Percentiles rank a stretch among this genome's conserved stretches.
Conservation (phyloP, 75 land plant genomes). For the Selaginella moellendorffii region DNA sequence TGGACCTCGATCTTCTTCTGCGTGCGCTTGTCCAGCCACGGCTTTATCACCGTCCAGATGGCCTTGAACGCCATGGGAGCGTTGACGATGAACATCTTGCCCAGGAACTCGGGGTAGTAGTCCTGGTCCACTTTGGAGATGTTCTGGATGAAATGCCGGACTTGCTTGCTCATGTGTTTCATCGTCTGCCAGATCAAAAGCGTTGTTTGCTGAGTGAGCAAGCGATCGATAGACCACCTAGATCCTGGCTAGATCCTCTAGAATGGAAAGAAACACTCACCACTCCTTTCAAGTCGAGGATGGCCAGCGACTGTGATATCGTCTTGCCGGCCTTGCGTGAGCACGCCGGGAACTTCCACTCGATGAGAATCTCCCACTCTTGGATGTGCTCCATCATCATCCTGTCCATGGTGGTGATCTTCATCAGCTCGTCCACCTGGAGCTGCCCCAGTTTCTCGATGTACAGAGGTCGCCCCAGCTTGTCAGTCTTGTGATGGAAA, state of each 20-base stretch:
- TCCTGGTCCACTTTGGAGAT: conserved; percentile 32
- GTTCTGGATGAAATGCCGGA: conserved; percentile 32
- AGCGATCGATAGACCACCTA: too few relatives aligned
- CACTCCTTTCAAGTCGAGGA: conserved; percentile 5
- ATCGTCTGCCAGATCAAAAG: too few relatives aligned
- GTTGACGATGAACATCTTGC: conserved; percentile 31
- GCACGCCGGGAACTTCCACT: conserved; percentile 6
- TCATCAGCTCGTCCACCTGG: conserved; percentile 23
- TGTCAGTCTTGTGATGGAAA: conserved; percentile 33
- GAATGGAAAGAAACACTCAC: too few relatives aligned
- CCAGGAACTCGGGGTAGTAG: conserved; percentile 30
- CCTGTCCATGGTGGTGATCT: neutral
- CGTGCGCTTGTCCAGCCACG: conserved; percentile 35
- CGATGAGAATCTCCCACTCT: conserved; percentile 8
- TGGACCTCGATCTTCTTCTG: conserved; percentile 35
- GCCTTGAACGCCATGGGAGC: conserved; percentile 34
- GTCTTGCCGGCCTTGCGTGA: neutral
- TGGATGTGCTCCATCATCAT: neutral
- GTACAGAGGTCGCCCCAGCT: conserved; percentile 29
- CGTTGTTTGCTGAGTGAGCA: too few relatives aligned
- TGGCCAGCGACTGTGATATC: conserved; percentile 5
- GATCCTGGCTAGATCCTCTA: too few relatives aligned
- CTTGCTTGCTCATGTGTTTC: conserved; percentile 39
- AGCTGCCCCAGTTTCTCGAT: conserved; percentile 28
- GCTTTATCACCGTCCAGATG: conserved; percentile 35